Conservation (phyloP, 352 stramenopile species). For the Pythium pectinolyticum region DNA sequence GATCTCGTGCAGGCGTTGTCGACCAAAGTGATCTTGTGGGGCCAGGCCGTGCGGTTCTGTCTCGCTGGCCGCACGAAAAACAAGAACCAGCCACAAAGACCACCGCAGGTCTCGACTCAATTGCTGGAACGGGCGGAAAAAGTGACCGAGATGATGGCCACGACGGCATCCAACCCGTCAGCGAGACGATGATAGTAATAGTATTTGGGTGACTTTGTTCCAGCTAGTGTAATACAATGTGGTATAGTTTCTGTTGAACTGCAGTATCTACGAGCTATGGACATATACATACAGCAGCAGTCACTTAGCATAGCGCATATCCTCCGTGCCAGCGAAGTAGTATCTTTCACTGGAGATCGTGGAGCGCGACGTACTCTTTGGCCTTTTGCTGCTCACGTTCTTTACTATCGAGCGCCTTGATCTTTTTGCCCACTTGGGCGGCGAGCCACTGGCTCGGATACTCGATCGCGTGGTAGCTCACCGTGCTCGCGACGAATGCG, state of each 20-base stretch:
- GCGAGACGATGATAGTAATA: no score
- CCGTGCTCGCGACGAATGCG: constrained; percentile 13
- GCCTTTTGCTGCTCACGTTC: neutral
- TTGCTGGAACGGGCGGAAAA: no score
- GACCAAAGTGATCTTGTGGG: constrained; percentile 64
- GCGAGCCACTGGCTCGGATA: constrained; percentile 30
- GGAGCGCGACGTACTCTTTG: no score
- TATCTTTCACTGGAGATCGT: no score
- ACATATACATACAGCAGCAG: no score
- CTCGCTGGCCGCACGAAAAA: constrained; percentile 31
- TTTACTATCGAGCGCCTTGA: constrained; percentile 8
- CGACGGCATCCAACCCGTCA: neutral
- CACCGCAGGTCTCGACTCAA: no score
- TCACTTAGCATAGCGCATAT: no score
- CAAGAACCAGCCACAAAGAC: neutral
- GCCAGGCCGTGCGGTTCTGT: constrained; percentile 56
- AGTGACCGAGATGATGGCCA: neutral
- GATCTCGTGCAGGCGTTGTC: constrained; percentile 65
- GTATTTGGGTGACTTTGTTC: no score
- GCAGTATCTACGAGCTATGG: no score
- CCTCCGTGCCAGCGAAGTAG: no score
- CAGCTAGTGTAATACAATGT: no score
- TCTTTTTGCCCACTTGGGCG: neutral
- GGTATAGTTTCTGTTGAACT: no score
- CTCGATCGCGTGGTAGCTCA: constrained; percentile 37